These are phyloP conservation scores for Penicillium sp. DNA, from an alignment of 2,329 filamentous ascomycete genomes.

Conservation along the genomic window DNA sequence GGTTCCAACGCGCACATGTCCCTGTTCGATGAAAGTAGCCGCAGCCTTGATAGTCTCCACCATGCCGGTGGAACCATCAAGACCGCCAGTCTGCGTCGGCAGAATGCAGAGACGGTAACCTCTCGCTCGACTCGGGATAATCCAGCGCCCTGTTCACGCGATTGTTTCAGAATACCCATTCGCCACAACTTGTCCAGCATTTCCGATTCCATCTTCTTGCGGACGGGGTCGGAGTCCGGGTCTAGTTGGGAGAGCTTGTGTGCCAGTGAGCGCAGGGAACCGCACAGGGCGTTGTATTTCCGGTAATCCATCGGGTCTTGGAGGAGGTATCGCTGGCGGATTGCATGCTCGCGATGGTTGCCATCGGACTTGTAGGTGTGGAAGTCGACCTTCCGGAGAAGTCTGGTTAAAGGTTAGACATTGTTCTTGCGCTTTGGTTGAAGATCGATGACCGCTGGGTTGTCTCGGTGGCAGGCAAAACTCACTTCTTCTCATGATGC, in stretches of 20 bases:
- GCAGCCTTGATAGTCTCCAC: conserved; percentile 81
- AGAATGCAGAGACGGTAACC: conserved; percentile 84
- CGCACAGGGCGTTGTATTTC: conserved; percentile 62
- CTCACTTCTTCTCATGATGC: conserved; percentile 82
- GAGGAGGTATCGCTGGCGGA: conserved; percentile 83
- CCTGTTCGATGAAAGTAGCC: conserved; percentile 80
- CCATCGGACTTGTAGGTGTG: conserved; percentile 87
- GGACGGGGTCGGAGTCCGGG: conserved; percentile 69
- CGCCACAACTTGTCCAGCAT: conserved; percentile 88
- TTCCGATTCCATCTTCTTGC: conserved; percentile 77
- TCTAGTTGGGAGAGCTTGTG: conserved; percentile 77
- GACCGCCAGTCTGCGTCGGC: conserved; percentile 74
- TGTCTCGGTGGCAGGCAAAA: not conserved
- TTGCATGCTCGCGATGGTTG: conserved; percentile 72
- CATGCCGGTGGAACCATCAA: conserved; percentile 88
- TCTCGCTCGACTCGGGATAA: conserved; percentile 71
- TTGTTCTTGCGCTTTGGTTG: not conserved
- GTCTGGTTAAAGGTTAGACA: conserved; percentile 36
- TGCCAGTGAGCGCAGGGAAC: conserved; percentile 81
- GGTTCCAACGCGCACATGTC: conserved; percentile 84
- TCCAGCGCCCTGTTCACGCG: conserved; percentile 69
- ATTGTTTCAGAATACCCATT: conserved; percentile 75
- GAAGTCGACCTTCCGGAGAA: conserved; percentile 88
- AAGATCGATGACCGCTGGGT: not conserved
- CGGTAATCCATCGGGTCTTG: conserved; percentile 83